Evolutionary conservation across 176 grass and related monocot species (phyloP), one percentile per base, ranked within the genome.

Genomic region (Dendrocalamus sinicus): DNA sequence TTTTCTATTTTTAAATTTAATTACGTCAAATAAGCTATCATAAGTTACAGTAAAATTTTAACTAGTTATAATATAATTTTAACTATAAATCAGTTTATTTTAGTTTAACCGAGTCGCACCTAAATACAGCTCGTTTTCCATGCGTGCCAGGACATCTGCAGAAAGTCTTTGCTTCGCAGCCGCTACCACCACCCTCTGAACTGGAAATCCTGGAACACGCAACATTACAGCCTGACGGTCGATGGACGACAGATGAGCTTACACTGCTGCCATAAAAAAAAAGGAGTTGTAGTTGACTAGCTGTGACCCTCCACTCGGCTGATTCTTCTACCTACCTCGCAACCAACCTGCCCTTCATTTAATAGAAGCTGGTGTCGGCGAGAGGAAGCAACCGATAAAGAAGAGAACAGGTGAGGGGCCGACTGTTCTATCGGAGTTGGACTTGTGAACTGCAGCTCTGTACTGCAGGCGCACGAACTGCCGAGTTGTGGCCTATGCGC

Each of bases 311-410:
- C 76, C 70, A 66, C 81, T 88, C 61, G 19, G 40, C 69, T 80
- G 82, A 59, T 83, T 74, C 77, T 81, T 88, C 89, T 65, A 78
- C 89, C 84, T 19, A 81, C 85, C 85, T 79, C 54, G 61, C 69
- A 70, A 71, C 69, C 69, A 54, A 71, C 83, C 65, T 9, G 60
- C 51, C 73, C 41, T 46, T 62, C 69, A 61, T 81, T 92, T 44
- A 81, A 83, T 65, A 50, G 28, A 58, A 83, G 75, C 14, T 24
- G 19, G 84, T 85, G 91, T 92, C 87, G 87, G 84, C 80, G 84
- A 65, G 84, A 75, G 70, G 79, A 92, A 89, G 87, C 91, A 89
- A 87, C 63, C 80, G 55, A 66, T 63, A 79, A 71, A 51, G 26
- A 16, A 37, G 20, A 8, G 12, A 12, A 32, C 48, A 43, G 72